Base-by-base conservation (phyloP, 495 filamentous ascomycete species). In the Achaetomiella virescens region DNA sequence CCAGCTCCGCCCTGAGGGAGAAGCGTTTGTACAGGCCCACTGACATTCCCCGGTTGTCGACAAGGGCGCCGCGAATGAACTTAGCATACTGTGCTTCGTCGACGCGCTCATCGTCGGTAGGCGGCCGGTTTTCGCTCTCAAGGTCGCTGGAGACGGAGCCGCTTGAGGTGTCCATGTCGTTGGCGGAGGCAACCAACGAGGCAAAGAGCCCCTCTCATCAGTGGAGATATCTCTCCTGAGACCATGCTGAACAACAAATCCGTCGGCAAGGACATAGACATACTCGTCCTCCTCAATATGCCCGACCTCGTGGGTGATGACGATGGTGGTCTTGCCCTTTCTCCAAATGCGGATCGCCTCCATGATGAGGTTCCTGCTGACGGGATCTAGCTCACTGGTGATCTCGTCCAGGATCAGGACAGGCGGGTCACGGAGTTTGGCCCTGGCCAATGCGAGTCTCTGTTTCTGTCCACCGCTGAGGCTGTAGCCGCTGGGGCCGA, bases 391-490 rank as follows among this genome's bases (percentile, higher is more conserved):
- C 7, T 89, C 86, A 66, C 85, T 87, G 0, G 90, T 96, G 2
- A 90, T 82, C 63, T 97, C 92, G 63, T 97, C 93, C 17, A 98
- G 78, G 38, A 98, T 86, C 22, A 98, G 70, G 9, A 97, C 82
- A 2, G 88, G 84, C 0, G 91, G 82, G 59, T 97, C 82, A 38
- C 90, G 81, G 1, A 98, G 66, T 52, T 80, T 83, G 3, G 88
- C 85, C 57, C 89, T 70, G 11, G 89, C 88, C 45, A 95, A 78
- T 17, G 87, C 85, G 17, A 91, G 72, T 49, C 88, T 70, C 63
- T 95, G 89, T 48, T 78, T 80, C 66, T 98, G 91, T 7, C 93
- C 93, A 15, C 93, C 92, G 61, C 89, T 95, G 54, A 97, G 74
- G 25, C 81, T 75, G 48, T 76, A 82, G 1, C 90, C 89, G 20